Conservation (phyloP, 352 stramenopile species). For the Phytophthora pluvialis region DNA sequence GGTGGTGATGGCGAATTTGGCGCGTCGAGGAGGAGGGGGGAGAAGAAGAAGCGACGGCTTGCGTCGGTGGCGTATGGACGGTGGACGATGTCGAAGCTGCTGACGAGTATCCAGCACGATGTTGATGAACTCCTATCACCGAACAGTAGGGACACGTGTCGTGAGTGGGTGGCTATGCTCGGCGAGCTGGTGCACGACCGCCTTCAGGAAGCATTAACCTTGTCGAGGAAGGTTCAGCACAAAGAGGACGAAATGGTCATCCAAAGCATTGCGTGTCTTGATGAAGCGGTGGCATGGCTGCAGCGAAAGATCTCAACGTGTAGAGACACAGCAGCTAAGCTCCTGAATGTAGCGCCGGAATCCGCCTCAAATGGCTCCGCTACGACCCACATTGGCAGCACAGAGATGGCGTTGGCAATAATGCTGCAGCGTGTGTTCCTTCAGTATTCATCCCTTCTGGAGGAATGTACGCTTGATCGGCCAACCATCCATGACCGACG, state of each 20-base stretch:
- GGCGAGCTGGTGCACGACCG: constrained; percentile 40
- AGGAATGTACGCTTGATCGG: constrained; percentile 19
- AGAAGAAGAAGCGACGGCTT: constrained; percentile 20
- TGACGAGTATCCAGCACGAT: constrained; percentile 43
- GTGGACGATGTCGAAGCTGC: constrained; percentile 57
- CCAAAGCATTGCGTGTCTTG: constrained; percentile 41
- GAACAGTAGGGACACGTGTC: constrained; percentile 25
- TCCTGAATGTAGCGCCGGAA: constrained; percentile 22
- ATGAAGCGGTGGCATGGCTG: constrained; percentile 55
- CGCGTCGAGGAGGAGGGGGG: neutral
- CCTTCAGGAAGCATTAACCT: constrained; percentile 23
- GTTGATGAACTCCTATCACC: constrained; percentile 29
- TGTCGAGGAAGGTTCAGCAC: constrained; percentile 17
- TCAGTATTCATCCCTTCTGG: constrained; percentile 35
- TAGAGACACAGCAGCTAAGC: constrained; percentile 22
- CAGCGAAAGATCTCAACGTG: constrained; percentile 42
- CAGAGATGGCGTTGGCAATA: constrained; percentile 60
- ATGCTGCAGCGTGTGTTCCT: constrained; percentile 51
- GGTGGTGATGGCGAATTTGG: constrained; percentile 12
- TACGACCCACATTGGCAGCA: constrained; percentile 36
- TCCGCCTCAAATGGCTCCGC: neutral
- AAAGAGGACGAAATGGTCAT: constrained; percentile 34
- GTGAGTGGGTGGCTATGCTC: constrained; percentile 37
- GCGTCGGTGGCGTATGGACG: constrained; percentile 36
- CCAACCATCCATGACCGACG: constrained; percentile 18